These are phyloP conservation scores for Darksidea phi DNA, from an alignment of 495 filamentous ascomycete genomes.

Conservation along the genomic window DNA sequence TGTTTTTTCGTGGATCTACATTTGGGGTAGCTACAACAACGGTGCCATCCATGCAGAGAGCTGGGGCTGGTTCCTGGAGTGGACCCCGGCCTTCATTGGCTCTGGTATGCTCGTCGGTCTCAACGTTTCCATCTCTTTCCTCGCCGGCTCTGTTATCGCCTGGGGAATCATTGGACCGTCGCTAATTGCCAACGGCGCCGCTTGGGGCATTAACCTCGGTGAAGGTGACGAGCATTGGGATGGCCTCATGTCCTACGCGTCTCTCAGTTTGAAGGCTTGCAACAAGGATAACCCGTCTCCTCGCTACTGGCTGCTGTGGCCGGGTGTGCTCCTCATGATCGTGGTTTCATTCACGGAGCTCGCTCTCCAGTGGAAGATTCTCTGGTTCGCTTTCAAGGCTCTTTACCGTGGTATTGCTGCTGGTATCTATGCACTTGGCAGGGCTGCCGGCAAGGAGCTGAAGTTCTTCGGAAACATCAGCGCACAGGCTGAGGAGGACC, in stretches of 20 bases:
- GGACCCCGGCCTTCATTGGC: conserved; percentile 67
- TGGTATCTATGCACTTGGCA: conserved; percentile 45
- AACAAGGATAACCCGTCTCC: conserved; percentile 53
- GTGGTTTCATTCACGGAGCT: conserved; percentile 60
- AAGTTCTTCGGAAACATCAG: conserved; percentile 51
- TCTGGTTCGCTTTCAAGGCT: conserved; percentile 54
- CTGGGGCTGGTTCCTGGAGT: conserved; percentile 66
- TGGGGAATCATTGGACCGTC: conserved; percentile 66
- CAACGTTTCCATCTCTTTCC: conserved; percentile 64
- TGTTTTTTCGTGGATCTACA: conserved; percentile 62
- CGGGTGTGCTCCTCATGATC: conserved; percentile 65
- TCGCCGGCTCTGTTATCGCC: conserved; percentile 57
- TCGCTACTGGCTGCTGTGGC: conserved; percentile 67
- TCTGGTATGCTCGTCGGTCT: conserved; percentile 65
- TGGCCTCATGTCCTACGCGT: conserved; percentile 51
- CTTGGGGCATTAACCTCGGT: conserved; percentile 43
- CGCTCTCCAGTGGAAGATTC: conserved; percentile 59
- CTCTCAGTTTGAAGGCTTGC: conserved; percentile 49
- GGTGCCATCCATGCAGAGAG: conserved; percentile 59
- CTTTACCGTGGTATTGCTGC: conserved; percentile 50
- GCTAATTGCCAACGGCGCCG: conserved; percentile 58
- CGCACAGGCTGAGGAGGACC: conserved; percentile 38
- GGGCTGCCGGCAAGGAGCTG: conserved; percentile 48
- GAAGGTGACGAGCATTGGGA: conserved; percentile 53
- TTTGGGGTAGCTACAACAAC: conserved; percentile 59